Evolutionary conservation across 148 eudicot species (phyloP), one percentile per base, ranked within the genome.

Genomic region (Mesembryanthemum crystallinum): DNA sequence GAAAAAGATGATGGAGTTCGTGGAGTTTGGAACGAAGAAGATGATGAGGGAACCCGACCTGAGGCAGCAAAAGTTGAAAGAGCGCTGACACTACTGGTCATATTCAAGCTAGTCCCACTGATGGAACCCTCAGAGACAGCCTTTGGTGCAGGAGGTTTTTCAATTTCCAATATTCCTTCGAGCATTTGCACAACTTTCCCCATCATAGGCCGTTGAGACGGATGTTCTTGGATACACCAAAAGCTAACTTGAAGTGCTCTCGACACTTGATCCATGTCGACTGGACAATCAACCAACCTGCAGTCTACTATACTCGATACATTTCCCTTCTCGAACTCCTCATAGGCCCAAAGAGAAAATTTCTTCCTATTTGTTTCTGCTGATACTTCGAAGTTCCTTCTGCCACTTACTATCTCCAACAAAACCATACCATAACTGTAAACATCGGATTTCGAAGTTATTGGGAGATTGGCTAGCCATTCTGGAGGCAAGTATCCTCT

Each of bases 171-270:
- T 45, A 93, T 79, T 27, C 98, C 98, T 82, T 93, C 98, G 3
- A 93, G 69, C 97, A 93, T 89, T 73, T 89, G 94, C 67, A 93
- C 96, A n/a, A 93, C 97, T 78, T 84, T 91, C 28, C 97, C 94
- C 94, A 93, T 93, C 83, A 71, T 85, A 2, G 97, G 94, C 83
- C 98, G 87, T 21, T 83, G 90, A 67, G 91, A 86, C 15, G 94
- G 92, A 64, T 93, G 94, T 76, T 93, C 94, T 78, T 89, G 92
- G 32, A 93, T 93, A 77, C 98, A 93, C 98, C 97, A 93, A 81
- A 93, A 91, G 67, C 98, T 85, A 59, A 89, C 92, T 73, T 75
- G 42, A 61, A 93, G 73, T 14, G 84, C 91, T 61, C 97, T 85
- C 58, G 42, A 67, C 15, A 87, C 89, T 77, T 91, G 92, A 17